These are phyloP conservation scores for Fusarium odoratissimum DNA, from an alignment of 2,329 filamentous ascomycete species.

Conservation along the genomic window DNA sequence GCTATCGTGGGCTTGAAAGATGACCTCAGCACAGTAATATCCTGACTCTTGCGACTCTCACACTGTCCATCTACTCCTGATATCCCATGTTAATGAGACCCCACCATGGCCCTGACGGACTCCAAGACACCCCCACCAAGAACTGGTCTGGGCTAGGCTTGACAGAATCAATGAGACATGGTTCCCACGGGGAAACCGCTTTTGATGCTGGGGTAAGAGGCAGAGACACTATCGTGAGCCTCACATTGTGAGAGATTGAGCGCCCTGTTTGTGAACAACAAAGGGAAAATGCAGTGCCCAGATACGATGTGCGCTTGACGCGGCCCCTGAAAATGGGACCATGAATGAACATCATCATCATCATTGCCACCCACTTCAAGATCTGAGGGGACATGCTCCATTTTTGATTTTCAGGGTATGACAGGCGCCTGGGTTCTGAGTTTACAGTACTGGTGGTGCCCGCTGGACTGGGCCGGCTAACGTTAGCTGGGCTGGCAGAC, in stretches of 20 bases:
- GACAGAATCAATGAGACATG: conserved; percentile 35
- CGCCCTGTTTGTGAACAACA: background rate
- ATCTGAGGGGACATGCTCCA: conserved; percentile 6
- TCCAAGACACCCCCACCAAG: conserved; percentile 39
- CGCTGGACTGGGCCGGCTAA: background rate
- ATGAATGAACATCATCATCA: conserved; percentile 29
- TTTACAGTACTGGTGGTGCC: background rate
- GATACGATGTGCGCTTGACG: conserved; percentile 7
- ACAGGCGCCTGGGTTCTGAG: background rate
- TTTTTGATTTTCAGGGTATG: conserved; percentile 30
- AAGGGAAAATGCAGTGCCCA: background rate
- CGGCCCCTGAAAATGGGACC: conserved; percentile 23
- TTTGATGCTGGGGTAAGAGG: conserved; percentile 11
- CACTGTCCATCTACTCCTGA: conserved; percentile 20
- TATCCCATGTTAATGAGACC: conserved; percentile 31
- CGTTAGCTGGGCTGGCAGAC: conserved; percentile 7
- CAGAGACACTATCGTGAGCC: conserved; percentile 25
- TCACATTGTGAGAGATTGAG: background rate
- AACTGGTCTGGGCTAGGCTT: conserved; percentile 14
- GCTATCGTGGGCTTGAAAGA: background rate
- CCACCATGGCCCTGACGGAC: conserved; percentile 21
- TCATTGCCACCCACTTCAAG: conserved; percentile 27
- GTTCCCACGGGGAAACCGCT: conserved; percentile 27
- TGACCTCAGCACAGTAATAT: conserved; percentile 9
- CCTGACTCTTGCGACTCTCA: background rate